phyloP scores from a whole-genome alignment of 2,329 filamentous ascomycete genomes.

The Eutypa lata region DNA sequence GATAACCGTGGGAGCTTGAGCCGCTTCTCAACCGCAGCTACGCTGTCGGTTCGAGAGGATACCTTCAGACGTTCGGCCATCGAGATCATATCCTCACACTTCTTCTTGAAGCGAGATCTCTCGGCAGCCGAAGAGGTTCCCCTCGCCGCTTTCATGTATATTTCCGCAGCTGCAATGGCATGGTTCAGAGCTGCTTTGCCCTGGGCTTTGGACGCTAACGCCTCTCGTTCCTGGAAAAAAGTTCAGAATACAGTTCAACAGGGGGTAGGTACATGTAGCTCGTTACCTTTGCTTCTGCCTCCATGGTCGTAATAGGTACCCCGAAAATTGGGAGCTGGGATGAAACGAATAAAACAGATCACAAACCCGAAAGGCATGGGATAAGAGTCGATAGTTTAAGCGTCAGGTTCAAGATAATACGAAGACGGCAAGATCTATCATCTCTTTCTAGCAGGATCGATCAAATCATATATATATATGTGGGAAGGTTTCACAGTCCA shows the following conservation, averaged over 20 bases:
- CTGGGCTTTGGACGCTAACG: slow-evolving; percentile 38
- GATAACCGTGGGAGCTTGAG: slow-evolving; percentile 41
- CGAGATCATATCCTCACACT: slow-evolving; percentile 67
- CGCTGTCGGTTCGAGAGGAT: slow-evolving; percentile 11
- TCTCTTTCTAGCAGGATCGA: not conserved
- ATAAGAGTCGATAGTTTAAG: not conserved
- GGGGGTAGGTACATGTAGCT: not conserved
- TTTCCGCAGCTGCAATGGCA: slow-evolving; percentile 74
- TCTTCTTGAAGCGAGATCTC: slow-evolving; percentile 62
- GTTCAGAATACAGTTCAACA: not conserved
- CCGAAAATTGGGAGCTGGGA: not conserved
- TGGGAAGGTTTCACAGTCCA: not conserved
- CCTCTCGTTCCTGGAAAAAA: slow-evolving; percentile 48
- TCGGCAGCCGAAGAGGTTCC: slow-evolving; percentile 60
- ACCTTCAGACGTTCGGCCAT: slow-evolving; percentile 74
- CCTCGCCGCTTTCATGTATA: slow-evolving; percentile 74
- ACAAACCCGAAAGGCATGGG: not conserved
- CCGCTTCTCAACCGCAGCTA: slow-evolving; percentile 19
- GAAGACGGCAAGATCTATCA: not conserved
- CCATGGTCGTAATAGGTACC: slow-evolving; percentile 29
- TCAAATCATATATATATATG: too few species aligned
- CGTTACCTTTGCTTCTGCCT: slow-evolving; percentile 44
- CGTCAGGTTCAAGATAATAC: not conserved
- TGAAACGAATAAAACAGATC: not conserved
- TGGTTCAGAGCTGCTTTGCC: slow-evolving; percentile 67